phyloP scores from a whole-genome alignment of 305 asterid genomes.

The Rubia balearica region DNA sequence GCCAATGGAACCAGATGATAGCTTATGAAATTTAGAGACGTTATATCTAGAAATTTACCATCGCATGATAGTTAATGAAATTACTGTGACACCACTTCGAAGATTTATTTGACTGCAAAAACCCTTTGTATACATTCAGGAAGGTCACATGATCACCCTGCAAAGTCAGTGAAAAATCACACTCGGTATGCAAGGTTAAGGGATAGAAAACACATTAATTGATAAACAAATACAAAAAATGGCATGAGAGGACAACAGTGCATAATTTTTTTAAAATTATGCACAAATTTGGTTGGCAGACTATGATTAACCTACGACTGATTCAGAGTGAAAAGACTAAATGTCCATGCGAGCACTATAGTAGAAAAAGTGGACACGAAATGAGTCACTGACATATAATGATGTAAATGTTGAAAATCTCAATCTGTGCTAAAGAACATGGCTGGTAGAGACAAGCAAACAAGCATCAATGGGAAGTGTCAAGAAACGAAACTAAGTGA shows the following conservation, averaged over 20 bases:
- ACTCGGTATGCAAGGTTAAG: neutral
- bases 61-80: constrained; percentile 82
- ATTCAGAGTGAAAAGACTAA: neutral
- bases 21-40: constrained; percentile 3
- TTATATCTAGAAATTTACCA: constrained; percentile 42
- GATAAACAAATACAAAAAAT: neutral
- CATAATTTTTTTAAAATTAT: neutral
- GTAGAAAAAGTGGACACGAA: neutral
- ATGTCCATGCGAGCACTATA: neutral
- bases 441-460: neutral
- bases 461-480: neutral
- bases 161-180: constrained; percentile 12
- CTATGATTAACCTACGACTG: neutral
- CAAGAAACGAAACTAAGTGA: constrained; percentile 1
- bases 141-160: constrained; percentile 96
- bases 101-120: constrained; percentile 69
- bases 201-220: neutral
- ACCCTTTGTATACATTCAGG: constrained; percentile 86
- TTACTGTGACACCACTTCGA: constrained; percentile 95
- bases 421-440: neutral
- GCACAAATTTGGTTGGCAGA: neutral
- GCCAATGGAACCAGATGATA: neutral
- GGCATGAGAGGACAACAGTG: neutral
- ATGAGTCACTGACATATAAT: neutral
- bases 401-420: neutral